Evolutionary conservation across 1,139 yeast genomes (phyloP).

Genomic region (Blastobotrys malaysiensis): DNA sequence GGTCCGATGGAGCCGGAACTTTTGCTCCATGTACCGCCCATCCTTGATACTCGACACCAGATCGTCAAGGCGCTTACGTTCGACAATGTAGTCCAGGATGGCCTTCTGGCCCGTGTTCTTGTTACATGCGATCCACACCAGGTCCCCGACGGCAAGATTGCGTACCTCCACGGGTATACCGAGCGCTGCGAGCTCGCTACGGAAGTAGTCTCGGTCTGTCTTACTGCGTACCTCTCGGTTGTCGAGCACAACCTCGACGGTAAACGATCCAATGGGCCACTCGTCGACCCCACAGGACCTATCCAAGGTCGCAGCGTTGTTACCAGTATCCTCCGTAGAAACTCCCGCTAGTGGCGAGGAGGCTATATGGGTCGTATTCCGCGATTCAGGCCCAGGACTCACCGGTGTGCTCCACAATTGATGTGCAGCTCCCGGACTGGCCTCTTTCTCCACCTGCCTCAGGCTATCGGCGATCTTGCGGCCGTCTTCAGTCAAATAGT

Average conservation of each 20-base stretch:
- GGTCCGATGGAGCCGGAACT: slow-evolving; percentile 62
- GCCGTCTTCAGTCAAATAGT: slow-evolving; percentile 71
- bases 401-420: slow-evolving; percentile 14
- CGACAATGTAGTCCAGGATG: slow-evolving; percentile 74
- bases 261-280: slow-evolving; percentile 55
- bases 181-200: slow-evolving; percentile 45
- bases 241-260: slow-evolving; percentile 63
- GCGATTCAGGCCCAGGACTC: slow-evolving; percentile 7
- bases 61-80: slow-evolving; percentile 86
- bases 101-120: slow-evolving; percentile 47
- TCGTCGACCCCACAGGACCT: slow-evolving; percentile 7
- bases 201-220: slow-evolving; percentile 29
- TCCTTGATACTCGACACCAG: slow-evolving; percentile 76
- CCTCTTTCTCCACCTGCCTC: slow-evolving; percentile 40
- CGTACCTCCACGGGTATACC: slow-evolving; percentile 52
- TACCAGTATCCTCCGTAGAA: neutral
- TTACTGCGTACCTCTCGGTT: slow-evolving; percentile 59
- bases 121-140: slow-evolving; percentile 80
- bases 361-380: neutral
- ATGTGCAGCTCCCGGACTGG: slow-evolving; percentile 2
- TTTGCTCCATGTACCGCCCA: slow-evolving; percentile 81
- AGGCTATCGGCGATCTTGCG: slow-evolving; percentile 54
- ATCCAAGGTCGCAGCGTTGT: neutral
- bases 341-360: neutral
- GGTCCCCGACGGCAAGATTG: slow-evolving; percentile 78